A percentile compares a stretch with the other conserved stretches of the same genome.
Evolutionary conservation across 345 rosid genomes (phyloP).

Genomic region (Hypericum androsaemum): DNA sequence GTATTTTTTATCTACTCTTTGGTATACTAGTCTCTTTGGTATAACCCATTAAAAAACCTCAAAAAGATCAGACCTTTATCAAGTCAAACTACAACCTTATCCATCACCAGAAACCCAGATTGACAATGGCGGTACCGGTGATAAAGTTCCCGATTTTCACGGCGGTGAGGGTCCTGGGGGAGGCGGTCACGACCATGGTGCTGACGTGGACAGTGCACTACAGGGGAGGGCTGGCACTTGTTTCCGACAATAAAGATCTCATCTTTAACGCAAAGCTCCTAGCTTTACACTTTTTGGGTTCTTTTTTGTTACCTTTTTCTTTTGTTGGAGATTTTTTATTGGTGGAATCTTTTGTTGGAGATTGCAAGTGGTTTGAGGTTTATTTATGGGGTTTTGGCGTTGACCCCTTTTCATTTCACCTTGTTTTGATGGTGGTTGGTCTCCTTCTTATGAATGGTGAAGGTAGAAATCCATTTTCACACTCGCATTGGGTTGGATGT

Average conservation of each 20-base stretch:
- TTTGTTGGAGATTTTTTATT: too few species aligned
- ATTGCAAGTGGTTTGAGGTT: neutral
- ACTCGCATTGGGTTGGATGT: neutral
- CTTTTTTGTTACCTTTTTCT: too few species aligned
- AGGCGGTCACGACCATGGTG: conserved; percentile 40
- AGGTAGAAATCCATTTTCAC: conserved; percentile 31
- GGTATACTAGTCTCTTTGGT: too few species aligned
- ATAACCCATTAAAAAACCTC: too few species aligned
- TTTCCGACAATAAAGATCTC: conserved; percentile 82
- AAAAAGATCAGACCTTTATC: too few species aligned
- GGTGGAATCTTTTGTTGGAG: too few species aligned
- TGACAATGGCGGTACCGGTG: conserved; percentile 34
- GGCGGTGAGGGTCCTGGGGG: conserved; percentile 47
- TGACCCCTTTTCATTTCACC: conserved; percentile 43
- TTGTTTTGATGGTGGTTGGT: conserved; percentile 67
- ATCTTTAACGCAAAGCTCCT: conserved; percentile 58
- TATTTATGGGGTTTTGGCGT: neutral
- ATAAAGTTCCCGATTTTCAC: conserved; percentile 52
- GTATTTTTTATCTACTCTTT: too few species aligned
- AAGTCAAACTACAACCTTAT: too few species aligned
- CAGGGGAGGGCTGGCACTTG: conserved; percentile 87
- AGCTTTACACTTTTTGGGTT: neutral
- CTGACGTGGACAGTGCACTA: conserved; percentile 64
- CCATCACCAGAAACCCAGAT: too few species aligned
- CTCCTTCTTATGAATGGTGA: conserved; percentile 67